Conservation (phyloP, 345 rosid genomes). For the Melastoma malabathricum region DNA sequence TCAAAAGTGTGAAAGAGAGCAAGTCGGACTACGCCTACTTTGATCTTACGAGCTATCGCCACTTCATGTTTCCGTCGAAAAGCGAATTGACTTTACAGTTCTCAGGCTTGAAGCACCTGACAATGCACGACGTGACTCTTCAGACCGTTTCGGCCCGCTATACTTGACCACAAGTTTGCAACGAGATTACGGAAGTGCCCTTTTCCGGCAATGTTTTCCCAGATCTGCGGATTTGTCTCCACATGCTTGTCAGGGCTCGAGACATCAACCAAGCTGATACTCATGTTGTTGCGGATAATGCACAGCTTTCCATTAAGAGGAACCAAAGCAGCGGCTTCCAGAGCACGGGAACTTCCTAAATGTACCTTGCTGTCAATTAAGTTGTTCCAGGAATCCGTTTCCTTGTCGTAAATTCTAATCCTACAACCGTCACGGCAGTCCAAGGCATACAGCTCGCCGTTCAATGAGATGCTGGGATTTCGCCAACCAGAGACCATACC, state of each 20-base stretch:
- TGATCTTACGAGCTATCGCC: no score
- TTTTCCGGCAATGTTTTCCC: conserved; percentile 82
- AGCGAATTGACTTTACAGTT: neutral
- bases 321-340: conserved; percentile 95
- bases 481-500: conserved; percentile 96
- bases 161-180: conserved; percentile 73
- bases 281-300: conserved; percentile 89
- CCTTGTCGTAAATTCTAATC: conserved; percentile 61
- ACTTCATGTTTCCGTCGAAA: no score
- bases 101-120: conserved; percentile 91
- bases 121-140: conserved; percentile 88
- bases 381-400: conserved; percentile 67
- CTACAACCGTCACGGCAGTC: conserved; percentile 94
- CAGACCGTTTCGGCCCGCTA: conserved; percentile 81
- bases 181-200: conserved; percentile 73
- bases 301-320: conserved; percentile 76
- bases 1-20: no score
- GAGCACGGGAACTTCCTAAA: conserved; percentile 61
- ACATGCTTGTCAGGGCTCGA: conserved; percentile 49
- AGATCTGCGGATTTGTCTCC: conserved; percentile 52
- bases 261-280: conserved; percentile 85
- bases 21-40: no score
- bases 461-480: conserved; percentile 61
- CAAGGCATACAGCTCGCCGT: conserved; percentile 70
- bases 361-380: conserved; percentile 85